These are phyloP conservation scores for Quercus phellos DNA, from an alignment of 331 rosid genomes.

Conservation along the genomic window DNA sequence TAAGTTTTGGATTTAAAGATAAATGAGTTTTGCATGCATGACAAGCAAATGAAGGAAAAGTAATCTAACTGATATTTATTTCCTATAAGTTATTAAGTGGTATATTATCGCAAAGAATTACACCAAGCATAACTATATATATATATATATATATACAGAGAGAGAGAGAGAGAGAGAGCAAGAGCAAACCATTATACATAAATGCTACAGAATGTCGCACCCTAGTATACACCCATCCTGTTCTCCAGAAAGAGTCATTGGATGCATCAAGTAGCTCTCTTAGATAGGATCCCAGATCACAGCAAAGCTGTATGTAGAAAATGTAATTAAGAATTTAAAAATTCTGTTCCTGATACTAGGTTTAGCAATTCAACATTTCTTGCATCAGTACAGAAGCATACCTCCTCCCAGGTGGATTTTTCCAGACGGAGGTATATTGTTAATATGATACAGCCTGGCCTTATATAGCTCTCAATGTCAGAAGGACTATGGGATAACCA, in stretches of 20 bases:
- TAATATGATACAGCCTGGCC: slow-evolving; percentile 75
- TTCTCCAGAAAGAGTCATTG: slow-evolving; percentile 67
- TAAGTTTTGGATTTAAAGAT: no score
- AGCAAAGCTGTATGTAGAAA: slow-evolving; percentile 51
- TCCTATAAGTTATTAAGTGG: no score
- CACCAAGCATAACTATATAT: no score
- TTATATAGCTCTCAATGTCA: slow-evolving; percentile 77
- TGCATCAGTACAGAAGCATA: slow-evolving; percentile 28
- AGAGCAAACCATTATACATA: slow-evolving; percentile 58
- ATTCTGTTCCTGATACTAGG: not conserved
- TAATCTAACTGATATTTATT: not conserved
- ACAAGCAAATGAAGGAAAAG: not conserved
- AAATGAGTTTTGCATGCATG: no score
- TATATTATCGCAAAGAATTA: no score
- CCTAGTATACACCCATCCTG: slow-evolving; percentile 83
- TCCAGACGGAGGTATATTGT: slow-evolving; percentile 60
- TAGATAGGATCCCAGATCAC: slow-evolving; percentile 58
- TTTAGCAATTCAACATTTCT: slow-evolving; percentile 3
- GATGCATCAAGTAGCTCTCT: slow-evolving; percentile 58
- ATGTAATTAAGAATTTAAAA: slow-evolving; percentile 1
- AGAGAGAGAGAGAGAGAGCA: slow-evolving; percentile 15
- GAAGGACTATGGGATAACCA: slow-evolving; percentile 78
- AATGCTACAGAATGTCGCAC: slow-evolving; percentile 64
- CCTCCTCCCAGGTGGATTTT: slow-evolving; percentile 73
- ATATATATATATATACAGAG: not conserved